These are phyloP conservation scores for Stephania cephalantha DNA, from an alignment of 164 flowering plant genomes.

Conservation along the genomic window DNA sequence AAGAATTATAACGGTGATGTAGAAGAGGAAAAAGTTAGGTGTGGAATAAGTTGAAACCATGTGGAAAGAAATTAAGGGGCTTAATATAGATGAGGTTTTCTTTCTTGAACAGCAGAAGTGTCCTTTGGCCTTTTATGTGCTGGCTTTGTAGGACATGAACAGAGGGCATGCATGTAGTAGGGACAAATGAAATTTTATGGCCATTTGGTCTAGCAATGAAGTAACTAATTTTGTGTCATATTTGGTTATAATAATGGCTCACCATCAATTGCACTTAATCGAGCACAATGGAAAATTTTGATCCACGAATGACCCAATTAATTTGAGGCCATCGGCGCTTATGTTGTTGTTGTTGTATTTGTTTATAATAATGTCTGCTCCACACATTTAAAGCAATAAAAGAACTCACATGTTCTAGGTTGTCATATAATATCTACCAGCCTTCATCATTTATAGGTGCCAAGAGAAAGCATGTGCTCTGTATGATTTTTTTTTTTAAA, in stretches of 20 bases:
- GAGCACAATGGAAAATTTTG: too few species aligned
- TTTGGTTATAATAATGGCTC: too few species aligned
- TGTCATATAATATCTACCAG: background rate
- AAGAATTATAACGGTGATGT: background rate
- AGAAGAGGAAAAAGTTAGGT: background rate
- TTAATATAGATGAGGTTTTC: background rate
- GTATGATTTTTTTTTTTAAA: background rate
- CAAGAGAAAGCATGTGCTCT: background rate
- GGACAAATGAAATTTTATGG: background rate
- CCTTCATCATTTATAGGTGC: background rate
- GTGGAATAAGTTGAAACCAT: background rate
- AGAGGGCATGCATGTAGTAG: background rate
- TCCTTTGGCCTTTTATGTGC: background rate
- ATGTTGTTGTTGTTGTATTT: too few species aligned
- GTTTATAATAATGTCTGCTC: background rate
- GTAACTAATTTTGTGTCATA: background rate
- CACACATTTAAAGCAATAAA: background rate
- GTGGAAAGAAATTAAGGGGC: background rate
- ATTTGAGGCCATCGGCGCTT: too few species aligned
- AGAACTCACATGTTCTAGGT: background rate
- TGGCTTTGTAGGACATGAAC: background rate
- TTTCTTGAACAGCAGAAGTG: background rate
- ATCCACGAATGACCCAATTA: too few species aligned
- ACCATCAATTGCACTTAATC: too few species aligned
- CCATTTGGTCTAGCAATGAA: background rate